These are phyloP conservation scores for Macrotyloma uniflorum DNA, from an alignment of 306 rosid species.

Conservation along the genomic window DNA sequence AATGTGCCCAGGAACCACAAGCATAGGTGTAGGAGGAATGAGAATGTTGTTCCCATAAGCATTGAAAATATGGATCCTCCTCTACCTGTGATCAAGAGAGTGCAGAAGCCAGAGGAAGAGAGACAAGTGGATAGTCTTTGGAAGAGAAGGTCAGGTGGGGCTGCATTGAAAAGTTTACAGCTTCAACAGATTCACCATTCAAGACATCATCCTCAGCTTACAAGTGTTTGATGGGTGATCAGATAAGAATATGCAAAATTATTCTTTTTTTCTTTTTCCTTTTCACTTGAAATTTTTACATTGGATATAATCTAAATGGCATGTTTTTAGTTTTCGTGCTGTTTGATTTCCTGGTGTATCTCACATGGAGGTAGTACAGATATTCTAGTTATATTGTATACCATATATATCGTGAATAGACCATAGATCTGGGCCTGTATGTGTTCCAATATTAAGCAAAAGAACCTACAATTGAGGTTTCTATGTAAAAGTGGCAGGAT, in stretches of 20 bases:
- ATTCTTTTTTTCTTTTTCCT: not conserved
- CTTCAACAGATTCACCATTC: constrained; percentile 57
- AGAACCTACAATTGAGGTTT: not conserved
- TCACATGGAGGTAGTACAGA: not conserved
- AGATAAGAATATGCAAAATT: constrained; percentile 11
- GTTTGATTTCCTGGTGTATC: constrained; percentile 7
- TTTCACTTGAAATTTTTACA: not conserved
- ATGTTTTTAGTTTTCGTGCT: constrained; percentile 18
- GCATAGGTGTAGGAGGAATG: constrained; percentile 12
- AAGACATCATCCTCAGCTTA: constrained; percentile 50
- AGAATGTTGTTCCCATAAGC: constrained; percentile 37
- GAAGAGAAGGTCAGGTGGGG: constrained; percentile 82
- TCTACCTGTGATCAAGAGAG: constrained; percentile 61
- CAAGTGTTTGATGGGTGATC: constrained; percentile 54
- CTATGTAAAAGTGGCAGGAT: not conserved
- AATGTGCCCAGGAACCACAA: not conserved
- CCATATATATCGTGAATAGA: not conserved
- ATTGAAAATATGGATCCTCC: constrained; percentile 73
- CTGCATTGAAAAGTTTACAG: constrained; percentile 54
- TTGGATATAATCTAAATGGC: constrained; percentile 11
- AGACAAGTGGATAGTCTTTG: constrained; percentile 51
- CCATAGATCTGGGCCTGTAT: constrained; percentile 15
- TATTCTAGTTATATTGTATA: constrained; percentile 2
- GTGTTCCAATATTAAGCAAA: not conserved
- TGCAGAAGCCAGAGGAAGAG: constrained; percentile 36